Percentiles rank a stretch among this genome's conserved stretches.
Evolutionary conservation across 106 monocot species (phyloP).

Genomic region (Allium fistulosum): DNA sequence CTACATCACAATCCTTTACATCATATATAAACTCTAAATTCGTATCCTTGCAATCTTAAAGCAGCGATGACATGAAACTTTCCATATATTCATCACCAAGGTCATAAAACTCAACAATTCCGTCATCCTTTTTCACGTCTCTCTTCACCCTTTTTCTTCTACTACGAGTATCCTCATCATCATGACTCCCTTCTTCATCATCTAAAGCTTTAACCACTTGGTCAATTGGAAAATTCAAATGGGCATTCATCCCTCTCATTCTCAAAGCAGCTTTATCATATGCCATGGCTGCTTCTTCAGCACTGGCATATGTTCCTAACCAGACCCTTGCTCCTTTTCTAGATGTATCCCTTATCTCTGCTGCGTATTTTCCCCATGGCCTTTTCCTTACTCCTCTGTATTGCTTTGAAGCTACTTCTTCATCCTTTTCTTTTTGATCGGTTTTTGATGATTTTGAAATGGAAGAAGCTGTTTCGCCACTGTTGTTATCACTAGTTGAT

Average conservation of each 20-base stretch:
- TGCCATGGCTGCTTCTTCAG: slow-evolving; percentile 43
- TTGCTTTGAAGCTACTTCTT: background rate
- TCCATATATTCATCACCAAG: slow-evolving; percentile 36
- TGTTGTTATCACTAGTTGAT: background rate
- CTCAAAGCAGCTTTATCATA: slow-evolving; percentile 40
- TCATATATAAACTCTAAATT: background rate
- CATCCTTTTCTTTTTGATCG: too few relatives aligned
- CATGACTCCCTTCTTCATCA: background rate
- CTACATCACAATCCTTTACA: too few relatives aligned
- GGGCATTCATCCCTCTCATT: slow-evolving; percentile 32
- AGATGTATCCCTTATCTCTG: slow-evolving; percentile 33
- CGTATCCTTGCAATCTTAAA: background rate
- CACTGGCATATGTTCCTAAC: slow-evolving; percentile 37
- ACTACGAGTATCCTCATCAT: background rate
- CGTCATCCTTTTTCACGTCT: background rate
- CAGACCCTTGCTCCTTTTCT: slow-evolving; percentile 35
- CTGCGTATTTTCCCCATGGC: slow-evolving; percentile 46
- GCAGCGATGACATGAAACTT: slow-evolving; percentile 22
- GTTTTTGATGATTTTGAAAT: too few relatives aligned
- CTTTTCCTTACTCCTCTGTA: slow-evolving; percentile 34
- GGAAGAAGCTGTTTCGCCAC: background rate
- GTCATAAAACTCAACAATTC: slow-evolving; percentile 26
- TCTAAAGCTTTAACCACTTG: slow-evolving; percentile 6
- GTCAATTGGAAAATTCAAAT: slow-evolving; percentile 40
- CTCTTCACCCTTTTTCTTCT: slow-evolving; percentile 10